These are phyloP conservation scores for Pseudogymnoascus sp. DNA, from an alignment of 2,329 filamentous ascomycete genomes.

Conservation along the genomic window DNA sequence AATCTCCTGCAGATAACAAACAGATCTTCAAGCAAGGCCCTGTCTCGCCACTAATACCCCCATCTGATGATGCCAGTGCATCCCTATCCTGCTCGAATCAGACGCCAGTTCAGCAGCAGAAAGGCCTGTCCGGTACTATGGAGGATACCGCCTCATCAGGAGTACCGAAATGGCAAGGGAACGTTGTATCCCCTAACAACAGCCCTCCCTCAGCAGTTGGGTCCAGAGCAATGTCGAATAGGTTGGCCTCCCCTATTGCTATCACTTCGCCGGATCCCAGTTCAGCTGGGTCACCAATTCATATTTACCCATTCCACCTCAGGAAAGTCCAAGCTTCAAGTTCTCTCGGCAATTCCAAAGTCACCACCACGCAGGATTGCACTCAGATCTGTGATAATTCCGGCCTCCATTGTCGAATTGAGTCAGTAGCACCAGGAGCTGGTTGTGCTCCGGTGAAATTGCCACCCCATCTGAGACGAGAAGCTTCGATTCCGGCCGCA, in stretches of 20 bases:
- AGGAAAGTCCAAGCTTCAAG: background rate
- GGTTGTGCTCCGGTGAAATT: background rate
- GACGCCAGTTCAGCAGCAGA: background rate
- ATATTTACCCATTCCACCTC: background rate
- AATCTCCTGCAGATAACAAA: background rate
- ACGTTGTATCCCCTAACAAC: background rate
- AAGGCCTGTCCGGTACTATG: background rate
- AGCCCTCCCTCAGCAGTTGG: background rate
- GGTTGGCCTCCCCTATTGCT: background rate
- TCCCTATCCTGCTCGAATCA: background rate
- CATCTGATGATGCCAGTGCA: too few species aligned
- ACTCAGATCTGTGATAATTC: background rate
- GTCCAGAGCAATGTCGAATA: background rate
- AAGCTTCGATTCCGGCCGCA: background rate
- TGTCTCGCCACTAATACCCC: background rate
- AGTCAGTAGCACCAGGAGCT: background rate
- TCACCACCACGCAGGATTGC: background rate
- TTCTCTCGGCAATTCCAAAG: background rate
- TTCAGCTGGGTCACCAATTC: background rate
- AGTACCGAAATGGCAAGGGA: background rate
- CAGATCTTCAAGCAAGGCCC: background rate
- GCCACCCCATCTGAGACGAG: background rate
- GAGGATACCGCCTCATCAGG: background rate
- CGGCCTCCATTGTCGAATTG: background rate
- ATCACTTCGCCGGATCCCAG: background rate